Evolutionary conservation across 768 basidiomycete genomes (phyloP), one percentile per base, ranked within the genome.

Genomic region (Xerocomellus dryophilus): DNA sequence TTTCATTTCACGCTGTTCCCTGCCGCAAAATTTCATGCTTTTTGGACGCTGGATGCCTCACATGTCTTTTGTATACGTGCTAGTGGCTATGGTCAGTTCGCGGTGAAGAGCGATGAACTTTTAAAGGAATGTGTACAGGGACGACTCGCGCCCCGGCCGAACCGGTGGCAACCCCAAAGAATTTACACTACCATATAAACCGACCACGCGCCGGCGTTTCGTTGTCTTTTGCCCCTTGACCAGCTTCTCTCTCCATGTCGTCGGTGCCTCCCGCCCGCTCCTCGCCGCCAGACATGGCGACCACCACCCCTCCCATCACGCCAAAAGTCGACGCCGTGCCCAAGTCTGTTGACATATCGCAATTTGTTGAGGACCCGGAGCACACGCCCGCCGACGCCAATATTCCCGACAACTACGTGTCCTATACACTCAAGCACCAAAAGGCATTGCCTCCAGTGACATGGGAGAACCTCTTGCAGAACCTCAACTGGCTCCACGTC

Each of bases 351-450:
- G 43, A 55, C 39, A 12, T 53, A 2, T 12, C 32, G 6, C 51
- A 47, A 1, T 65, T 65, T 11, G 61, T 67, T 18, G 63, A 68
- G 2, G 56, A 70, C 47, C 65, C 69, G 7, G 70, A 67, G 0
- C 59, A 67, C 25, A 25, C 49, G 7, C 81, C 80, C 46, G 68
- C 71, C 57, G 84, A 85, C 67, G 67, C 79, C 62, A 78, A 82
- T 65, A 83, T 90, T 54, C 86, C 88, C 15, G 88, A 90, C 71
- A 90, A 92, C 76, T 92, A 91, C 63, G 89, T 92, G 67, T 74
- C 83, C 21, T 79, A 87, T 70, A 89, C 85, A 5, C 78, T 92
- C 64, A 81, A 80, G 61, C 84, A 81, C 32, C 77, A 81, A 54
- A 87, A 86, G 65, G 64, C 84, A 4, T 76, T 86, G 11, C 88